phyloP scores from a whole-genome alignment of 345 rosid species.

The Noccaea bulbosa region DNA sequence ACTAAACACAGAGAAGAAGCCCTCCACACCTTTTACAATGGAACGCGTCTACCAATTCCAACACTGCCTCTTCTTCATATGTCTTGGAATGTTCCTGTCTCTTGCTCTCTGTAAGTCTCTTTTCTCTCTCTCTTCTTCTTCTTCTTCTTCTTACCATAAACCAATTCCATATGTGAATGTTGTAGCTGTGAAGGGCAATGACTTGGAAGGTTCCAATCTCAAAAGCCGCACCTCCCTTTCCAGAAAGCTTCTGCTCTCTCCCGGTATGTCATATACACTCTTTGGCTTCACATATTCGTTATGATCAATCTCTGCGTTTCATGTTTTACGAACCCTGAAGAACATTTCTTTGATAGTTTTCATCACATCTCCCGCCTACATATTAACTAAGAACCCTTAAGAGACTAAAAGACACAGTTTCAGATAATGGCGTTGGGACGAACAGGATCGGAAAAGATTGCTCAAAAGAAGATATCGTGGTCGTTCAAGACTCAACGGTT shows the following conservation, averaged over 20 bases:
- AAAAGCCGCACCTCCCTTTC: conserved; percentile 19
- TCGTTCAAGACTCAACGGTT: conserved; percentile 58
- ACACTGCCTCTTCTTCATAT: conserved; percentile 28
- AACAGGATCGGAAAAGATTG: conserved; percentile 57
- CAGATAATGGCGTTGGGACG: conserved; percentile 43
- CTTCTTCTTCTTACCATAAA: background rate
- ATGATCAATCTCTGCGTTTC: background rate
- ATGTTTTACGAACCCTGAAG: conserved; percentile 1
- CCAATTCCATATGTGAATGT: conserved; percentile 1
- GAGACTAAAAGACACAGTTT: background rate
- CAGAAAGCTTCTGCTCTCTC: conserved; percentile 37
- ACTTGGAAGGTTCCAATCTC: conserved; percentile 6
- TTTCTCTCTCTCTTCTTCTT: background rate
- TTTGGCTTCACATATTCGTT: background rate
- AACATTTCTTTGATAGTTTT: background rate
- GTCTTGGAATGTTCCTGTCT: conserved; percentile 36
- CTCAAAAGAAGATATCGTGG: conserved; percentile 65
- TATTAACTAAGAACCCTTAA: background rate
- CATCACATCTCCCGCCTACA: background rate
- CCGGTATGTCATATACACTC: conserved; percentile 20
- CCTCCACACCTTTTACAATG: conserved; percentile 39
- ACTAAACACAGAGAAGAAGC: conserved; percentile 16
- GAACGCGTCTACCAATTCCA: conserved; percentile 30
- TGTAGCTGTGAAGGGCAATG: conserved; percentile 34
- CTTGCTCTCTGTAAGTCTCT: conserved; percentile 34